Evolutionary conservation across 2,329 filamentous ascomycete genomes (phyloP), one percentile per base, ranked within the genome.

Genomic region (Aulographum hederae): DNA sequence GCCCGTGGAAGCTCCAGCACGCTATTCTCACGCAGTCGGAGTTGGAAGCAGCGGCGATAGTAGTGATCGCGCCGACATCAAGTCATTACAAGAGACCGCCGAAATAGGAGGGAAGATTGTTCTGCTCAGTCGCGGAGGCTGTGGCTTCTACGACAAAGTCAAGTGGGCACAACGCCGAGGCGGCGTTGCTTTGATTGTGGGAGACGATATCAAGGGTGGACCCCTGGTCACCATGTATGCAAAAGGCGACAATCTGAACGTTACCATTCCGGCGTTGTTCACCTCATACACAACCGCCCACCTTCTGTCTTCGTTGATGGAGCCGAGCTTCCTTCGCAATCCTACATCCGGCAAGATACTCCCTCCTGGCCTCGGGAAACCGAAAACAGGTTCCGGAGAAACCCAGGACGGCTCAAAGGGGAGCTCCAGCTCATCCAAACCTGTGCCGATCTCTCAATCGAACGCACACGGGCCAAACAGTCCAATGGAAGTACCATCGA

Each of bases 191-290:
- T 62, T 98, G 37, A 91, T 98, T 40, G 85, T 98, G 3, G 89
- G 89, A 17, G 89, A 98, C 51, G 79, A 94, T 51, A 77, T 80
- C 35, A 78, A 80, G 38, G 86, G 86, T 28, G 85, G 84, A 3
- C 78, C 78, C 21, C 59, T 98, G 38, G 80, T 95, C 31, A 89
- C 91, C 43, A 98, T 98, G 89, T 95, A 93, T 52, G 89, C 89
- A n/a, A 73, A 80, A 45, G 89, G 86, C 23, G 85, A 95, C 48
- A 93, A 86, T 3, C 91, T 85, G 20, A 93, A 94, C 46, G 70
- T 95, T 41, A 82, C 82, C 1, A 94, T 98, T 33, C 85, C 89
- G 1, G 81, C 89, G 1, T 65, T 95, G 6, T 98, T 98, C 53
- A 95, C 89, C 0, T 91, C 86, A 1, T 73, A 89, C 43, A 95